A percentile compares a stretch with the other conserved stretches of the same genome.
phyloP scores from a whole-genome alignment of 768 basidiomycete genomes.

The Trametes cinnabarina region DNA sequence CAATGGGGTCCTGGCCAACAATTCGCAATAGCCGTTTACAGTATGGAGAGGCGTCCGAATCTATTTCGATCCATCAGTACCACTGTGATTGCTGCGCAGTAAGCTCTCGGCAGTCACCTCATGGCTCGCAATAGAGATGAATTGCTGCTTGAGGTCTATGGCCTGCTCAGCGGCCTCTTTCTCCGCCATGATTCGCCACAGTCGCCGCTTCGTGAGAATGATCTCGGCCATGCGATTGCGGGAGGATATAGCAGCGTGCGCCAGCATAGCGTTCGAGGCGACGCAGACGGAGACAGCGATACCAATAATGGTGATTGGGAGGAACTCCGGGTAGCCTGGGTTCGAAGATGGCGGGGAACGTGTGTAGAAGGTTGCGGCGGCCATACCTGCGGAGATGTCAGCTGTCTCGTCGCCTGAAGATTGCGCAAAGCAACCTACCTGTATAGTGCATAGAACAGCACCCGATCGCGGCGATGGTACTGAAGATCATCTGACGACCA shows the following conservation, averaged over 20 bases:
- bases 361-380: constrained; percentile 30
- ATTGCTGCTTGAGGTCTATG: constrained; percentile 31
- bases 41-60: constrained; percentile 31
- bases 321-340: constrained; percentile 26
- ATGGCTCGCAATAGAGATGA: constrained; percentile 31
- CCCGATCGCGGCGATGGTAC: constrained; percentile 27
- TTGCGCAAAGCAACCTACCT: constrained; percentile 13
- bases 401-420: no score
- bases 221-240: constrained; percentile 31
- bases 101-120: constrained; percentile 23
- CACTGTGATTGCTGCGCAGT: not conserved
- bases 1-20: constrained; percentile 25
- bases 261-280: constrained; percentile 28
- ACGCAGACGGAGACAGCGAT: constrained; percentile 27
- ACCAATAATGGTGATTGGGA: constrained; percentile 23
- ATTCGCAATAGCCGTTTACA: constrained; percentile 31
- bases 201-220: constrained; percentile 27
- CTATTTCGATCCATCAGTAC: not conserved
- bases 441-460: constrained; percentile 32
- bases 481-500: constrained; percentile 27
- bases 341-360: constrained; percentile 19
- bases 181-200: constrained; percentile 33
- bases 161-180: constrained; percentile 33
- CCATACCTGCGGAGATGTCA: constrained; percentile 21
- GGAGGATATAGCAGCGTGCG: constrained; percentile 26